Percentiles rank a stretch among this genome's conserved stretches.
These are phyloP conservation scores for Odonthalia washingtoniensis DNA, from an alignment of 31 red algal genomes.

Conservation along the genomic window DNA sequence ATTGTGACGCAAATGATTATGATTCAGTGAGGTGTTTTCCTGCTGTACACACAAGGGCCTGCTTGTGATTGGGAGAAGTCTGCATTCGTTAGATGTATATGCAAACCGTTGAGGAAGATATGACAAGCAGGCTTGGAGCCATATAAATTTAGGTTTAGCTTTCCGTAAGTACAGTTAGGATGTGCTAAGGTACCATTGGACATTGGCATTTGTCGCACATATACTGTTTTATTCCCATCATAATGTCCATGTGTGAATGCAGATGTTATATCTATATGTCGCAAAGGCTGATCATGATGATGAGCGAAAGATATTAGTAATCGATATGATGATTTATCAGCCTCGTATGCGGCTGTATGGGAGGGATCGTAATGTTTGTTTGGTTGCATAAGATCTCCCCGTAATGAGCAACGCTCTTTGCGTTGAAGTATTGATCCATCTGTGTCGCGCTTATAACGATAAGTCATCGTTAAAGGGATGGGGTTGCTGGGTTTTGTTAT, in stretches of 20 bases:
- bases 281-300: not conserved
- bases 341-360: slow-evolving; percentile 12
- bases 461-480: slow-evolving; percentile 34
- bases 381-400: slow-evolving; percentile 41
- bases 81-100: too few species aligned
- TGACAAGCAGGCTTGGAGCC: slow-evolving; percentile 7
- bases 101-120: too few species aligned
- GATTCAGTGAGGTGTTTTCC: too few species aligned
- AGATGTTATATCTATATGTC: slow-evolving; percentile 44
- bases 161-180: not conserved
- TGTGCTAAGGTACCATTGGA: slow-evolving; percentile 20
- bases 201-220: slow-evolving; percentile 10
- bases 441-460: not conserved
- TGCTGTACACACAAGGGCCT: too few species aligned
- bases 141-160: slow-evolving; percentile 5
- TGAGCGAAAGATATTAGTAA: not conserved
- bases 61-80: too few species aligned
- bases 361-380: slow-evolving; percentile 15
- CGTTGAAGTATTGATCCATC: not conserved
- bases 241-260: too few species aligned
- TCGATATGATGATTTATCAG: not conserved
- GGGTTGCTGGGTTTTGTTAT: not conserved
- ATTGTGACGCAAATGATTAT: too few species aligned
- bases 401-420: slow-evolving; percentile 19
- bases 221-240: slow-evolving; percentile 3